Percentiles rank a stretch among this genome's conserved stretches.
phyloP scores from a whole-genome alignment of 2,329 filamentous ascomycete species.

The Teratosphaeriaceae sp. region DNA sequence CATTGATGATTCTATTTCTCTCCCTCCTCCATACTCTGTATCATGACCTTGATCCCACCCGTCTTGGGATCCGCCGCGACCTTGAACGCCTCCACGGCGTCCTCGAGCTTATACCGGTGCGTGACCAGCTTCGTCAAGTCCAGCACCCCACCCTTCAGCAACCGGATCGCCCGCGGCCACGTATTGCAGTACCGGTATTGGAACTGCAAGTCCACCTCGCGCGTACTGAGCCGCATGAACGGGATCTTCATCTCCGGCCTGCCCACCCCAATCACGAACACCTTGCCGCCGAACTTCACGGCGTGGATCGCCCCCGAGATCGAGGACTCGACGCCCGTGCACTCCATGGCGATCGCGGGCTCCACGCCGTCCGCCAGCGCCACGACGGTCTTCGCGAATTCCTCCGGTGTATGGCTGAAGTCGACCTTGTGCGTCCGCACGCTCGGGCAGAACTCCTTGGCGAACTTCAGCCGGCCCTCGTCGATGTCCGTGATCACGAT shows the following conservation, averaged over 20 bases:
- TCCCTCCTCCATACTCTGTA: slow-evolving; percentile 56
- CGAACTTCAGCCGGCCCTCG: slow-evolving; percentile 74
- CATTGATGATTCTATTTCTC: slow-evolving; percentile 15
- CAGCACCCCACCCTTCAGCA: slow-evolving; percentile 78
- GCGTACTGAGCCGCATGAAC: slow-evolving; percentile 86
- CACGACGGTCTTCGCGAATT: slow-evolving; percentile 63
- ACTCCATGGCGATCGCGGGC: slow-evolving; percentile 78
- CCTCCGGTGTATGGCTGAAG: slow-evolving; percentile 56
- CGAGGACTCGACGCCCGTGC: slow-evolving; percentile 88
- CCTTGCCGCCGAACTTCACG: slow-evolving; percentile 90
- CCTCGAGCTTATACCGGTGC: slow-evolving; percentile 77
- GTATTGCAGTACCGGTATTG: slow-evolving; percentile 97
- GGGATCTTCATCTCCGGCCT: slow-evolving; percentile 93
- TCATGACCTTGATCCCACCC: slow-evolving; percentile 96
- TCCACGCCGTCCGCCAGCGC: slow-evolving; percentile 69
- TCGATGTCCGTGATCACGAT: slow-evolving; percentile 95
- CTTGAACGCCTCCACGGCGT: slow-evolving; percentile 83
- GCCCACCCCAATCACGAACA: slow-evolving; percentile 93
- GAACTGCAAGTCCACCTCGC: slow-evolving; percentile 91
- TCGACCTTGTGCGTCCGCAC: slow-evolving; percentile 76
- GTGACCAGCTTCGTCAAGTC: slow-evolving; percentile 78
- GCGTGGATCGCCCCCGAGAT: slow-evolving; percentile 82
- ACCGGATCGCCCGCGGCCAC: slow-evolving; percentile 86
- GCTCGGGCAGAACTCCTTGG: slow-evolving; percentile 72
- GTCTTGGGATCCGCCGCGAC: slow-evolving; percentile 82